Evolutionary conservation across 495 filamentous ascomycete species (phyloP).

Genomic region (Xanthoparmelia taractica): DNA sequence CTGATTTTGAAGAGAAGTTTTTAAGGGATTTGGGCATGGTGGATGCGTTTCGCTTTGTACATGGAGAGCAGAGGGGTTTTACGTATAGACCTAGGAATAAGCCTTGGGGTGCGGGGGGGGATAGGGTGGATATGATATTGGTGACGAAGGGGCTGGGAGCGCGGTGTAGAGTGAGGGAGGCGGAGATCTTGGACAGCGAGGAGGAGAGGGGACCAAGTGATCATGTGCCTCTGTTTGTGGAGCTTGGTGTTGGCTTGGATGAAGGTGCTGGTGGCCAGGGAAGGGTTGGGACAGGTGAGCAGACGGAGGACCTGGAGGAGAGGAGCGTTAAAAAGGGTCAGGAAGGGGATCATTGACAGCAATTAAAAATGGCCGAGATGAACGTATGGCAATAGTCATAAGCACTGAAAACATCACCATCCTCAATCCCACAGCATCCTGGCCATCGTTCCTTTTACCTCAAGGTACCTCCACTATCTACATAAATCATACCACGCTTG

Average conservation of each 20-base stretch:
- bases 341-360: neutral
- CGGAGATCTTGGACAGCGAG: conserved; percentile 32
- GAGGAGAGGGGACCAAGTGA: conserved; percentile 33
- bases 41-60: conserved; percentile 29
- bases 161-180: conserved; percentile 13
- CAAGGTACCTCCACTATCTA: neutral
- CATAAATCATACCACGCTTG: too few species aligned
- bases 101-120: conserved; percentile 33
- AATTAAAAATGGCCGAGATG: neutral
- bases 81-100: conserved; percentile 30
- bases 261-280: neutral
- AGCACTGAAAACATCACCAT: too few species aligned
- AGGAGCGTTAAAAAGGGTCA: neutral
- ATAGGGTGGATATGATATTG: conserved; percentile 36
- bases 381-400: too few species aligned
- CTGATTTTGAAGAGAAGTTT: conserved; percentile 43
- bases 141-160: conserved; percentile 24
- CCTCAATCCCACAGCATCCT: too few species aligned
- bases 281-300: neutral
- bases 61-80: conserved; percentile 28
- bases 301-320: neutral
- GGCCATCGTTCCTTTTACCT: too few species aligned
- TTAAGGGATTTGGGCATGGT: conserved; percentile 31
- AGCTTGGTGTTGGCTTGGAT: conserved; percentile 7
- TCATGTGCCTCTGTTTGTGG: conserved; percentile 33